A percentile compares a stretch with the other conserved stretches of the same genome.
Conservation (phyloP, 768 basidiomycete genomes). For the Pleurotus giganteus region DNA sequence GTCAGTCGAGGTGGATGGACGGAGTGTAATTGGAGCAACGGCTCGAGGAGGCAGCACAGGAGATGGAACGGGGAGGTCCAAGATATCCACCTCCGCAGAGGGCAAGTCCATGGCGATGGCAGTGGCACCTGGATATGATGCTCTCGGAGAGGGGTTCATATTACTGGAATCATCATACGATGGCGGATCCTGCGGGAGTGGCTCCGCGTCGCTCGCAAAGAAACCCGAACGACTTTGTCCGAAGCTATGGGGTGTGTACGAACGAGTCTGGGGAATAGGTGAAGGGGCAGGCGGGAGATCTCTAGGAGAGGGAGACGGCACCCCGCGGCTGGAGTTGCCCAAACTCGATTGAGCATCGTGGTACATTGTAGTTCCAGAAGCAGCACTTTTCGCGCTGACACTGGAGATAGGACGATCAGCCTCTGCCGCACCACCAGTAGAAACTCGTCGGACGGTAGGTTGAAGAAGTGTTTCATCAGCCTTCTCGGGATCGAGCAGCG, state of each 20-base stretch:
- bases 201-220: neutral
- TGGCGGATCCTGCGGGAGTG: neutral
- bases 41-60: constrained; percentile 28
- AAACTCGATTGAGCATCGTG: constrained; percentile 45
- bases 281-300: constrained; percentile 33
- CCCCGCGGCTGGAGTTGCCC: constrained; percentile 4
- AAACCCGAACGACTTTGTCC: neutral
- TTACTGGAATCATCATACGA: constrained; percentile 6
- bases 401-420: constrained; percentile 56
- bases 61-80: constrained; percentile 58
- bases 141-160: neutral
- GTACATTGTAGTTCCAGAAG: constrained; percentile 56
- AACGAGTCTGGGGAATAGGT: constrained; percentile 24
- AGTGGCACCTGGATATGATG: neutral
- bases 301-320: constrained; percentile 23
- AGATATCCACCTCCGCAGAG: constrained; percentile 35
- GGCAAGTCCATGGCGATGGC: constrained; percentile 10
- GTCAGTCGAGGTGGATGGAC: neutral
- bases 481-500: constrained; percentile 22
- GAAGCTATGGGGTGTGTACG: neutral
- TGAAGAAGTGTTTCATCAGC: constrained; percentile 20
- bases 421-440: constrained; percentile 35
- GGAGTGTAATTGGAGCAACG: constrained; percentile 3
- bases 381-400: constrained; percentile 51
- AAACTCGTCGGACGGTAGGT: constrained; percentile 26